Evolutionary conservation across 306 rosid species (phyloP), one percentile per base, ranked within the genome.

Genomic region (Casuarina cunninghamiana): DNA sequence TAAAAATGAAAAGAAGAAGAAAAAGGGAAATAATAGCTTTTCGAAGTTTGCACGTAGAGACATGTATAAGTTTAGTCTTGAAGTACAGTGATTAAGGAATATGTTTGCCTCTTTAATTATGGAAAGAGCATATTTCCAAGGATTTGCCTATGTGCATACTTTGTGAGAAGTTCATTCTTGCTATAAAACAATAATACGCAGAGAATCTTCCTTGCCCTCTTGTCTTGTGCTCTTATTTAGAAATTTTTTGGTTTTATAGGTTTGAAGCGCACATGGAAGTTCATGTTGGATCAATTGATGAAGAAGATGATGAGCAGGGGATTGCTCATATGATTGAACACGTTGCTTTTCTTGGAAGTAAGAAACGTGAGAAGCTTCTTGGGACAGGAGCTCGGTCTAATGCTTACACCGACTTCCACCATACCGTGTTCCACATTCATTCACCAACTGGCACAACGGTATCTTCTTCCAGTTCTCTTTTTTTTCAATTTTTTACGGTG

Each of bases 241-340:
- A 76, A 45, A 60, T 26, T 66, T 79, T 45, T 46, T 55, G 75
- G 86, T 45, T 49, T 76, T 83, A 79, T 80, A 95, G 99, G 99
- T 95, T 95, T 82, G 99, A 95, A 86, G 99, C 99, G 15, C 99
- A 95, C 84, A 85, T 95, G 97, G 99, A 95, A 87, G 97, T 95
- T 71, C 99, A 95, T 72, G 97, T 80, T 35, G 99, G 99, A 69
- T 93, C 99, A 50, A 95, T 95, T 48, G 97, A 95, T 37, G 99
- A 95, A 83, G 97, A 93, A 80, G 99, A 91, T 32, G 96, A 91
- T 70, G 99, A 95, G 80, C 99, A 95, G 90, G 99, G 99, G 65
- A 93, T 95, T 80, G 97, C 99, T 17, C 99, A 95, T 89, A 95
- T 95, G 99, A 95, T 95, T 81, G 99, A 95, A 78, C 99, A 95